Conservation (phyloP, 352 stramenopile species). For the Globisporangium paddicum region DNA sequence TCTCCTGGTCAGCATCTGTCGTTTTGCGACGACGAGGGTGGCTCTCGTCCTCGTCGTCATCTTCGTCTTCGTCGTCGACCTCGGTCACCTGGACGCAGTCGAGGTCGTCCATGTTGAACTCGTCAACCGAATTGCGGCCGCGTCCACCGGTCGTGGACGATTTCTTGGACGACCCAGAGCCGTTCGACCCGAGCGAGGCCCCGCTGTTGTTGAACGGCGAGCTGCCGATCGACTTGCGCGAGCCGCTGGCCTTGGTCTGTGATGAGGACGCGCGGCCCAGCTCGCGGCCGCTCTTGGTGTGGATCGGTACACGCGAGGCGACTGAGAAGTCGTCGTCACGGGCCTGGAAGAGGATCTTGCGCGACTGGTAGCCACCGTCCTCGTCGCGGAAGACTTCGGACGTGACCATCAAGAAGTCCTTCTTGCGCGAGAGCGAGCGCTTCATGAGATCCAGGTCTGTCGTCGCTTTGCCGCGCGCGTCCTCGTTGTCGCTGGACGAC, state of each 20-base stretch:
- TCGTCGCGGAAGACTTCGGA: slow-evolving; percentile 86
- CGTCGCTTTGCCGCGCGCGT: slow-evolving; percentile 14
- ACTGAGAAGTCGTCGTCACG: slow-evolving; percentile 84
- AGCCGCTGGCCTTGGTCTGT: slow-evolving; percentile 33
- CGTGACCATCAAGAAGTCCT: slow-evolving; percentile 90
- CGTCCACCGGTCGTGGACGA: slow-evolving; percentile 20
- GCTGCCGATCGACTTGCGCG: slow-evolving; percentile 44
- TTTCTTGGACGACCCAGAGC: slow-evolving; percentile 17
- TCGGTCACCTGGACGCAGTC: slow-evolving; percentile 75
- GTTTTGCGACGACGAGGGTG: slow-evolving; percentile 1
- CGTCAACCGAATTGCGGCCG: slow-evolving; percentile 21
- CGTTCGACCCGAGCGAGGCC: slow-evolving; percentile 43
- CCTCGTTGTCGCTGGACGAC: slow-evolving; percentile 30
- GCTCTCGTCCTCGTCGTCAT: slow-evolving; percentile 41
- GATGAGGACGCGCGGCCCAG: slow-evolving; percentile 44
- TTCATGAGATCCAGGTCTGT: slow-evolving; percentile 78
- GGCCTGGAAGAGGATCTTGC: slow-evolving; percentile 88
- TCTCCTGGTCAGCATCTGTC: slow-evolving; percentile 7
- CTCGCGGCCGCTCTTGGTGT: slow-evolving; percentile 61
- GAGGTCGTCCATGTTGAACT: slow-evolving; percentile 73
- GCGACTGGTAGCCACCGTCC: slow-evolving; percentile 79
- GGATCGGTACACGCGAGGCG: slow-evolving; percentile 65
- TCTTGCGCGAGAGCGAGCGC: slow-evolving; percentile 80
- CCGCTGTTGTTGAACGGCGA: slow-evolving; percentile 30
- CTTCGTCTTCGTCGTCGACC: slow-evolving; percentile 69